A percentile compares a stretch with the other conserved stretches of the same genome.
These are phyloP conservation scores for Metarhizium brunneum DNA, from an alignment of 2,329 filamentous ascomycete genomes.

Conservation along the genomic window DNA sequence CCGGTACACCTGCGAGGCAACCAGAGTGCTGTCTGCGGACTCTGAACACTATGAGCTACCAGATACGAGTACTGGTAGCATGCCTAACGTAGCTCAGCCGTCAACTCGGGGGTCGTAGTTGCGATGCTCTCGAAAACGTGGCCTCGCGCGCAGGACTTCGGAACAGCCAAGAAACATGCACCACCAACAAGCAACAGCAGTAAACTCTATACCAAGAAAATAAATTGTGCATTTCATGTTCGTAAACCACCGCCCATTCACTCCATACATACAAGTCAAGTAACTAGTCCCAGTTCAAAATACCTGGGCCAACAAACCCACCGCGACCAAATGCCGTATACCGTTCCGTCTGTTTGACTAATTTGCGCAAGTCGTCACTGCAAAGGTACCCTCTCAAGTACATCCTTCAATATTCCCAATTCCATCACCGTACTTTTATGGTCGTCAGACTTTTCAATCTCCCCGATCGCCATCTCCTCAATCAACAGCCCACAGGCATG, in stretches of 20 bases:
- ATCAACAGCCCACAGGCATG: slow-evolving; percentile 29
- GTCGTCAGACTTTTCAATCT: slow-evolving; percentile 19
- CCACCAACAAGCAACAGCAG: background rate
- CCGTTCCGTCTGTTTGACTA: background rate
- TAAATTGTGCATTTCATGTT: background rate
- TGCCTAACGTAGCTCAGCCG: too few relatives aligned
- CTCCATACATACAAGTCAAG: background rate
- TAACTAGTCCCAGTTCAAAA: background rate
- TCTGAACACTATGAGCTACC: too few relatives aligned
- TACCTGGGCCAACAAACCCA: background rate
- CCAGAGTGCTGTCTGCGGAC: too few relatives aligned
- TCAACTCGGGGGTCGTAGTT: too few relatives aligned
- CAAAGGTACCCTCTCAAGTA: slow-evolving; percentile 30
- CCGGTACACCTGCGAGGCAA: too few relatives aligned
- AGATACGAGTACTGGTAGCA: too few relatives aligned
- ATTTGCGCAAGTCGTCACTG: slow-evolving; percentile 17
- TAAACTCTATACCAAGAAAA: background rate
- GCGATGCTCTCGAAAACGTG: too few relatives aligned
- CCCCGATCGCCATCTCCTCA: slow-evolving; percentile 21
- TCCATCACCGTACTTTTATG: slow-evolving; percentile 25
- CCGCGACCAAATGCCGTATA: background rate
- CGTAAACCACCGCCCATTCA: background rate
- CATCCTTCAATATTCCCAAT: slow-evolving; percentile 32
- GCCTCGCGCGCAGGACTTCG: too few relatives aligned
- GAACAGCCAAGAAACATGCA: background rate